phyloP scores from a whole-genome alignment of 352 stramenopile species.

The Globisporangium abappressorium region DNA sequence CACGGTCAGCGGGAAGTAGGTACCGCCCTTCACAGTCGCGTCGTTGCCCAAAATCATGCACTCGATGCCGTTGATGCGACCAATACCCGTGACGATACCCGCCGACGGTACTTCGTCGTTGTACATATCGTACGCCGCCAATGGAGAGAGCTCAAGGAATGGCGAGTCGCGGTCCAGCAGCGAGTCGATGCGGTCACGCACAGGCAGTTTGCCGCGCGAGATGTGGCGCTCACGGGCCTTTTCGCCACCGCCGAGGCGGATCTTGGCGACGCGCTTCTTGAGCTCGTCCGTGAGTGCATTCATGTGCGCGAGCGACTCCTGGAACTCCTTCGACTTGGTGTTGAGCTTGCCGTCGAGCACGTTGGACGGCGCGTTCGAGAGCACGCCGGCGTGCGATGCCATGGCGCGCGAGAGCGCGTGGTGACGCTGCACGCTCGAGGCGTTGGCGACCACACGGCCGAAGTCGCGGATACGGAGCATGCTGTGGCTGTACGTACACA shows the following conservation, averaged over 20 bases:
- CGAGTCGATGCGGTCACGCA: slow-evolving; percentile 92
- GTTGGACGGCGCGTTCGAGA: slow-evolving; percentile 35
- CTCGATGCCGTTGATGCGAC: slow-evolving; percentile 78
- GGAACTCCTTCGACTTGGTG: slow-evolving; percentile 54
- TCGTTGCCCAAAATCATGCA: slow-evolving; percentile 99
- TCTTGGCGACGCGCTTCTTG: slow-evolving; percentile 32
- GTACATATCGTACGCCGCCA: slow-evolving; percentile 89
- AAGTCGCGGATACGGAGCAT: slow-evolving; percentile 15
- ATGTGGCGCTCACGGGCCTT: slow-evolving; percentile 70
- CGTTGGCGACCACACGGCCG: slow-evolving; percentile 9
- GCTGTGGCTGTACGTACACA: background rate
- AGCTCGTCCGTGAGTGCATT: slow-evolving; percentile 48
- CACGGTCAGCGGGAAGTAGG: slow-evolving; percentile 98
- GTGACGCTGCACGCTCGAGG: slow-evolving; percentile 5
- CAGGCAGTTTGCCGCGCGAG: slow-evolving; percentile 72
- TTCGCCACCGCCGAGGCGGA: slow-evolving; percentile 64
- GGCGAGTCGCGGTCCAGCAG: slow-evolving; percentile 94
- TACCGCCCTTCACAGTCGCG: slow-evolving; percentile 97
- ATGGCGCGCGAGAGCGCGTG: slow-evolving; percentile 15
- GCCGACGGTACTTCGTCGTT: slow-evolving; percentile 72
- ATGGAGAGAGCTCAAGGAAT: slow-evolving; percentile 94
- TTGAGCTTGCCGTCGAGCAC: slow-evolving; percentile 65
- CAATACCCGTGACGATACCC: slow-evolving; percentile 91
- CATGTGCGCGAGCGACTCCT: slow-evolving; percentile 60
- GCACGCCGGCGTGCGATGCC: slow-evolving; percentile 37